Evolutionary conservation across 352 stramenopile species (phyloP), one percentile per base, ranked within the genome.

Genomic region (Globisporangium middletonii): DNA sequence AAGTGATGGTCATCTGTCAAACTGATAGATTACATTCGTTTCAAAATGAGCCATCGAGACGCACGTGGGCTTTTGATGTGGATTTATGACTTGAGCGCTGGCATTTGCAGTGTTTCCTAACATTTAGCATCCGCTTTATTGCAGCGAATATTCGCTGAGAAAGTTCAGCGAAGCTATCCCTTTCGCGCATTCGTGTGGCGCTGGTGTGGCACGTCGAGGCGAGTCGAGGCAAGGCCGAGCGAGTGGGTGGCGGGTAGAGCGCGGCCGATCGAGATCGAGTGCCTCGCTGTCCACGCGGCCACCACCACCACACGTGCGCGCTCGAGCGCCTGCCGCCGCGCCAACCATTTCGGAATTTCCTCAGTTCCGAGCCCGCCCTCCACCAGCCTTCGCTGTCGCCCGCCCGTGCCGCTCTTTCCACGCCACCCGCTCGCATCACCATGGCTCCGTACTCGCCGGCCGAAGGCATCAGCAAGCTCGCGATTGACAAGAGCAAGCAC

Each of bases 401-500:
- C 43, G 43, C 43, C n/a, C 43, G 43, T 33, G 2, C 23, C 30
- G 37, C 41, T 19, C 27, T 66, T 50, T 69, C 67, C 47, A 43
- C 49, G 37, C 11, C 37, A 47, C 60, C 54, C 64, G 62, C 15
- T 56, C 48, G 30, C n/a, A 30, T 47, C 71, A 85, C 59, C 56
- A 92, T 93, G 83, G 83, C 83, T 73, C 83, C 83, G 59, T 91
- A 89, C 76, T 82, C 80, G 63, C 83, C 83, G 43, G 81, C 75
- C 61, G 83, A 88, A 70, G 80, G 76, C 68, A 87, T 89, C 62
- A 90, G 69, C 77, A 84, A 91, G 71, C 77, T 94, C 59, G 82
- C 77, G 23, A 89, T 92, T 59, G 84, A 92, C 77, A 86, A 92
- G 77, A 95, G 81, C 79, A 93, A 95, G 76, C 85, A 93, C 76